Percentiles rank a stretch among this genome's conserved stretches.
phyloP scores from a whole-genome alignment of 2,329 filamentous ascomycete species.

The Nemania bipapillata region DNA sequence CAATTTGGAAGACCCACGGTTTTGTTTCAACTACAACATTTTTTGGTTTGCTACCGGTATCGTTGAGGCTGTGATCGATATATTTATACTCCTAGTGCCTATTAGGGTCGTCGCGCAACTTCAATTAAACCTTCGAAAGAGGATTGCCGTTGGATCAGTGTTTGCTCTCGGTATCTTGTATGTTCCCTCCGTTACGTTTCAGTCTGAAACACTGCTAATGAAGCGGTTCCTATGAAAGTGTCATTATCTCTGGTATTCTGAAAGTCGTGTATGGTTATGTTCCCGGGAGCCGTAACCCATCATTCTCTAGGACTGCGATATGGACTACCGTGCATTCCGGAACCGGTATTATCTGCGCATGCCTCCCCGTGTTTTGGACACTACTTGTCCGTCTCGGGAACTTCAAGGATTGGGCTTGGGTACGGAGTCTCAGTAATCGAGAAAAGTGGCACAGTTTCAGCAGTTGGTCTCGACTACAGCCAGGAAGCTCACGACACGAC shows the following conservation, averaged over 20 bases:
- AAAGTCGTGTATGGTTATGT: conserved; percentile 36
- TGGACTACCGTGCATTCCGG: conserved; percentile 45
- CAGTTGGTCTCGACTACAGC: background rate
- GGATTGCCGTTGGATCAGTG: conserved; percentile 39
- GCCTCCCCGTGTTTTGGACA: conserved; percentile 42
- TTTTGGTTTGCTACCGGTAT: conserved; percentile 42
- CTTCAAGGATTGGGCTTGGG: background rate
- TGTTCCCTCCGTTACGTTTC: conserved; percentile 4
- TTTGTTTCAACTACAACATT: conserved; percentile 46
- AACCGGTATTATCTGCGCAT: conserved; percentile 44
- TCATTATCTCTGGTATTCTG: conserved; percentile 32
- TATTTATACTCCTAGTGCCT: conserved; percentile 36
- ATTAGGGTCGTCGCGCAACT: conserved; percentile 35
- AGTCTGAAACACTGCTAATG: background rate
- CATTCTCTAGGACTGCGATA: conserved; percentile 24
- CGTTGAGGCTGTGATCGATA: conserved; percentile 36
- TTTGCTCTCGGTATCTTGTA: conserved; percentile 40
- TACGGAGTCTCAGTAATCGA: background rate
- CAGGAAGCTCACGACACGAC: background rate
- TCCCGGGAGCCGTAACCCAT: conserved; percentile 28
- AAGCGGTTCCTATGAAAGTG: conserved; percentile 10
- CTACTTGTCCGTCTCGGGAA: conserved; percentile 5
- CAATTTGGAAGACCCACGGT: conserved; percentile 38
- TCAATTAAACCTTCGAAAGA: conserved; percentile 32
- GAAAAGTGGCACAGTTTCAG: background rate